phyloP scores from a whole-genome alignment of 768 basidiomycete species.

The Boletus sp. region DNA sequence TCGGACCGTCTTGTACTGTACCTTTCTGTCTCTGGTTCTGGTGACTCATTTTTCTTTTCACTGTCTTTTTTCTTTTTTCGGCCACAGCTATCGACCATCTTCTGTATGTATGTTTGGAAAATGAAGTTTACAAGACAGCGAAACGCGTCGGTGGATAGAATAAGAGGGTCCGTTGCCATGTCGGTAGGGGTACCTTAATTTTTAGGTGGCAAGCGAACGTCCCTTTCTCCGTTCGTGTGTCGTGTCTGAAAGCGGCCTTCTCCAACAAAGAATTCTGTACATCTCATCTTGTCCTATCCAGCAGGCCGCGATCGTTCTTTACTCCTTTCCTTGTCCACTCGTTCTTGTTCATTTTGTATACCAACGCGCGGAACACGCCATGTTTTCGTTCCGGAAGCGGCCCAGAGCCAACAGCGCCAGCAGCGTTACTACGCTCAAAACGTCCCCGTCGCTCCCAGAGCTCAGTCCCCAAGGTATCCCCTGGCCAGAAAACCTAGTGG shows the following conservation, averaged over 20 bases:
- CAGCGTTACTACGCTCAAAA: slow-evolving; percentile 46
- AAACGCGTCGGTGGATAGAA: background rate
- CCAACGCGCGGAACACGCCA: slow-evolving; percentile 32
- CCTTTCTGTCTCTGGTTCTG: slow-evolving; percentile 21
- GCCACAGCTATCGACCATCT: slow-evolving; percentile 28
- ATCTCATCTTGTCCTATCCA: slow-evolving; percentile 10
- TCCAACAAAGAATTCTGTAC: slow-evolving; percentile 18
- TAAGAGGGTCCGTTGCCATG: slow-evolving; percentile 27
- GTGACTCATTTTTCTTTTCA: slow-evolving; percentile 9
- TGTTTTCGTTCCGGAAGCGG: slow-evolving; percentile 76
- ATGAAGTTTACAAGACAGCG: slow-evolving; percentile 12
- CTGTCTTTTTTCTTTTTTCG: slow-evolving; percentile 13
- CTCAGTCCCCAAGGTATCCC: slow-evolving; percentile 72
- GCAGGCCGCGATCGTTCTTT: slow-evolving; percentile 25
- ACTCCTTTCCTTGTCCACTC: slow-evolving; percentile 23
- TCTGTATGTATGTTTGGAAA: slow-evolving; percentile 35
- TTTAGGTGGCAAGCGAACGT: background rate
- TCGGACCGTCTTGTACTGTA: slow-evolving; percentile 39
- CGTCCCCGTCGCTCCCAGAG: slow-evolving; percentile 81
- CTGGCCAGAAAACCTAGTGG: slow-evolving; percentile 84
- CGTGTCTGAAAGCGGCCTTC: slow-evolving; percentile 16
- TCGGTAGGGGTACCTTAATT: slow-evolving; percentile 22
- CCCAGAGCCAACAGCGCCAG: slow-evolving; percentile 47
- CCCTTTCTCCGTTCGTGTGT: slow-evolving; percentile 10
- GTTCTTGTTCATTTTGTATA: slow-evolving; percentile 24